Evolutionary conservation across 1,284 basidiomycete species (phyloP), one percentile per base, ranked within the genome.

Genomic region (Tylopilus microsporus): DNA sequence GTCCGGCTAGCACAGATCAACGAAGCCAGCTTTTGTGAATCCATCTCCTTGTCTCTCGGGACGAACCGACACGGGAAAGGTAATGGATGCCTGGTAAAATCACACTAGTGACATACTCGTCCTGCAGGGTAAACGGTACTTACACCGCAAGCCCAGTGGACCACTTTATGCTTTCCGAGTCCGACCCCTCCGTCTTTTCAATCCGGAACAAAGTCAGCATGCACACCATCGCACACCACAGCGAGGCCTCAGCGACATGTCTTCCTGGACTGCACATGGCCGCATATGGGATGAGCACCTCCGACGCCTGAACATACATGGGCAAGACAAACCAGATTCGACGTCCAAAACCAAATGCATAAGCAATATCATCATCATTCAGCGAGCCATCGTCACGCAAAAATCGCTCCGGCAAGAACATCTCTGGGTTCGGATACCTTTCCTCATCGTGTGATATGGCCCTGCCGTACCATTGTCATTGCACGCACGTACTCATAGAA

Each of bases 351-450:
- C 30, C 30, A 30, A 30, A 30, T 2, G 16, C 1, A 51, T 60
- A 67, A 0, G 52, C 3, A 18, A 62, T 8, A 1, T 48, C 57
- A 53, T 68, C 68, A 3, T 62, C 60, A 13, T 62, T 65, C 37
- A 70, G 37, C 16, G 59, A 51, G 9, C 67, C 66, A 15, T 67
- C 55, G 0, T 30, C n/a, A 5, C 5, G 34, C 30, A 70, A 57
- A 41, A 71, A 71, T 13, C 66, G 53, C 19, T 65, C 70, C 13
- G 67, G 70, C 11, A 41, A 36, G 50, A 71, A 69, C n/a, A 3
- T 13, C 0, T 65, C 42, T 2, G 68, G 57, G 3, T 66, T 49
- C 6, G 60, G 63, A 48, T 71, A 70, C 30, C 49, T 58, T 18
- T 53, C 21, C 48, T 62, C 61, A 41, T 69, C 42, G 12, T 48